Conservation (phyloP, 176 grass and related monocot species). For the Bothriochloa decipiens region DNA sequence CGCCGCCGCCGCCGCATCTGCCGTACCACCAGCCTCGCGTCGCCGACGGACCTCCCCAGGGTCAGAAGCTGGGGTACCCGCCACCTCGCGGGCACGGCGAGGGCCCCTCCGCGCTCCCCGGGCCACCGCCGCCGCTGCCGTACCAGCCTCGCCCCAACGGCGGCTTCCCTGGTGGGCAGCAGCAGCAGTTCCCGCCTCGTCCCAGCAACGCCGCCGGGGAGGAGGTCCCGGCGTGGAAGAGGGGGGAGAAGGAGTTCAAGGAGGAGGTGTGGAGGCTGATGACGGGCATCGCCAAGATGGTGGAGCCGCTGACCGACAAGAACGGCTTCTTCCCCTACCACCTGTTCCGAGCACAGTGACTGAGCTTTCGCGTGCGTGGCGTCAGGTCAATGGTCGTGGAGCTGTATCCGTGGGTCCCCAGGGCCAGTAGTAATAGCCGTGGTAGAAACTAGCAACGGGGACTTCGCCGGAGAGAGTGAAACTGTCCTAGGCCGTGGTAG, state of each 20-base stretch:
- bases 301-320: constrained; percentile 59
- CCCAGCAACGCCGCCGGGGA: not conserved
- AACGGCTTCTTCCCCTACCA: constrained; percentile 63
- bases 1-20: not conserved
- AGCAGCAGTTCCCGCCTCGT: not conserved
- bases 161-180: constrained; percentile 7
- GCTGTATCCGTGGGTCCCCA: constrained; percentile 25
- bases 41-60: not conserved
- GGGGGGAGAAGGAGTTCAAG: constrained; percentile 33
- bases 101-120: not conserved
- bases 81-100: constrained; percentile 26
- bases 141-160: constrained; percentile 21
- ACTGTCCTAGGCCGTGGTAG: no score
- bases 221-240: constrained; percentile 41
- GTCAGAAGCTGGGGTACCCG: not conserved
- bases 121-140: constrained; percentile 28
- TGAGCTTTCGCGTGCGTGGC: not conserved
- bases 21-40: not conserved
- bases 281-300: constrained; percentile 57
- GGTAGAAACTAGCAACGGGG: not conserved
- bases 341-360: constrained; percentile 40
- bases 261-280: constrained; percentile 57
- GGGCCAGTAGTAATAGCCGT: not conserved
- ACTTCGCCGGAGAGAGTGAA: no score
- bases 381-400: not conserved